A percentile compares a stretch with the other conserved stretches of the same genome.
Conservation (phyloP, 164 flowering plant species). For the Buxus sempervirens region DNA sequence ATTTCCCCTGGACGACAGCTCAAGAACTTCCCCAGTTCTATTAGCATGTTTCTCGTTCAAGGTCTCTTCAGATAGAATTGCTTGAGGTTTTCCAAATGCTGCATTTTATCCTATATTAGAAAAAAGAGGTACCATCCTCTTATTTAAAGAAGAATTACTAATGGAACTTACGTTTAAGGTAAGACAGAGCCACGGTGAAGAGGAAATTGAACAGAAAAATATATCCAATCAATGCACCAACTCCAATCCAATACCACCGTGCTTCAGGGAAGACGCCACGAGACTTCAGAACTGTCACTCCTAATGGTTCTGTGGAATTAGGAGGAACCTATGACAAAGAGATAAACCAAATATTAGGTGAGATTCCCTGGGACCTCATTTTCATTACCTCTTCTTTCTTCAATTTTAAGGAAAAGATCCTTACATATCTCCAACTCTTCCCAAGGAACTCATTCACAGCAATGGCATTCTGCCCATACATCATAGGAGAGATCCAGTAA, state of each 20-base stretch:
- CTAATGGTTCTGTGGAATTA: slow-evolving; percentile 21
- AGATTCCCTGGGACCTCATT: not conserved
- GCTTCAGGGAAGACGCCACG: slow-evolving; percentile 28
- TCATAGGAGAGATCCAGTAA: too few relatives aligned
- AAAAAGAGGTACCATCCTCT: too few relatives aligned
- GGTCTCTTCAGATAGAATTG: slow-evolving; percentile 7
- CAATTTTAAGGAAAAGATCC: not conserved
- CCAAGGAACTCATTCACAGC: slow-evolving; percentile 56
- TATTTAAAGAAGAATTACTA: too few relatives aligned
- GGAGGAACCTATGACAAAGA: slow-evolving; percentile 14
- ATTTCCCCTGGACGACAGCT: slow-evolving; percentile 14
- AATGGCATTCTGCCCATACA: slow-evolving; percentile 52
- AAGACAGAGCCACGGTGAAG: slow-evolving; percentile 26
- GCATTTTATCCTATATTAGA: not conserved
- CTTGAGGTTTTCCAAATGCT: slow-evolving; percentile 6
- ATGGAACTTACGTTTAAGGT: slow-evolving; percentile 32
- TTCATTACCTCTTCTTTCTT: too few relatives aligned
- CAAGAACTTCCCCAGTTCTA: slow-evolving; percentile 17
- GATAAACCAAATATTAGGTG: not conserved
- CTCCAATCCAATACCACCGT: slow-evolving; percentile 42
- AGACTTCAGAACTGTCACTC: slow-evolving; percentile 26
- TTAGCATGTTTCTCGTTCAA: slow-evolving; percentile 2
- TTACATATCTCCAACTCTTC: slow-evolving; percentile 53
- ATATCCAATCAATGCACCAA: slow-evolving; percentile 30
- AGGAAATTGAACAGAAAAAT: slow-evolving; percentile 27